Percentiles rank a stretch among this genome's conserved stretches.
Evolutionary conservation across 1,284 basidiomycete species (phyloP).

Genomic region (Prillingera fragicola): DNA sequence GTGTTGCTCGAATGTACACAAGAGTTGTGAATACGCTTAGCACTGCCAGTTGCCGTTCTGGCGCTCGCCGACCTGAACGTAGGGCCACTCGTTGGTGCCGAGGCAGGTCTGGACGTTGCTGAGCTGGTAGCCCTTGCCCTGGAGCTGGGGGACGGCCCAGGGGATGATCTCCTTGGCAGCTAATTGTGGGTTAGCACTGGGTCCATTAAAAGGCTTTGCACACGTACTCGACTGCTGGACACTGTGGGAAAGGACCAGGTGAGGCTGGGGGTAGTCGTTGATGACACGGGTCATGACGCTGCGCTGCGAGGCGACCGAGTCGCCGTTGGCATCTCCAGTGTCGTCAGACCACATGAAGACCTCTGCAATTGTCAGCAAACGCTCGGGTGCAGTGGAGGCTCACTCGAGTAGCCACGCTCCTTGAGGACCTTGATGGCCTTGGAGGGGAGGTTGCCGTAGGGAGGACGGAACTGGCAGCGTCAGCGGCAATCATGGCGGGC

Average conservation of each 20-base stretch:
- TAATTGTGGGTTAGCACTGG: slow-evolving; percentile 3
- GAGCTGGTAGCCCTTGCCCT: slow-evolving; percentile 38
- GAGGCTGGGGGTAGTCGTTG: slow-evolving; percentile 30
- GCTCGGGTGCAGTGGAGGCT: slow-evolving; percentile 7
- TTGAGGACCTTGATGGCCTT: slow-evolving; percentile 51
- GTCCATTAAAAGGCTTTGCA: not conserved
- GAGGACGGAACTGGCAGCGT: slow-evolving; percentile 34
- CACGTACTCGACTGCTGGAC: slow-evolving; percentile 16
- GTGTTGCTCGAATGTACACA: not conserved
- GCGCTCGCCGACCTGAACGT: slow-evolving; percentile 36
- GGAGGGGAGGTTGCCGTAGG: slow-evolving; percentile 55
- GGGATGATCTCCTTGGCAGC: slow-evolving; percentile 35
- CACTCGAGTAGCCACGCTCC: slow-evolving; percentile 48
- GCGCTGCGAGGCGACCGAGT: slow-evolving; percentile 25
- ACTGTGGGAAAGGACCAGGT: slow-evolving; percentile 38
- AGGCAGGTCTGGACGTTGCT: slow-evolving; percentile 46
- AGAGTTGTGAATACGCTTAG: slow-evolving; percentile 24
- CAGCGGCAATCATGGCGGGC: slow-evolving; percentile 27
- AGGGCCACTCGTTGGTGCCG: slow-evolving; percentile 40
- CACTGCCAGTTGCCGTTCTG: slow-evolving; percentile 40
- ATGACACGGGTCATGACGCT: slow-evolving; percentile 25
- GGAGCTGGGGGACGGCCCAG: slow-evolving; percentile 29
- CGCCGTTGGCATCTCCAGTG: slow-evolving; percentile 36
- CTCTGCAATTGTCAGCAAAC: slow-evolving; percentile 18
- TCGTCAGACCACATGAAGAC: slow-evolving; percentile 46